Percentiles rank a stretch among this genome's conserved stretches.
These are phyloP conservation scores for Trametes cubensis DNA, from an alignment of 768 basidiomycete species.

Conservation along the genomic window DNA sequence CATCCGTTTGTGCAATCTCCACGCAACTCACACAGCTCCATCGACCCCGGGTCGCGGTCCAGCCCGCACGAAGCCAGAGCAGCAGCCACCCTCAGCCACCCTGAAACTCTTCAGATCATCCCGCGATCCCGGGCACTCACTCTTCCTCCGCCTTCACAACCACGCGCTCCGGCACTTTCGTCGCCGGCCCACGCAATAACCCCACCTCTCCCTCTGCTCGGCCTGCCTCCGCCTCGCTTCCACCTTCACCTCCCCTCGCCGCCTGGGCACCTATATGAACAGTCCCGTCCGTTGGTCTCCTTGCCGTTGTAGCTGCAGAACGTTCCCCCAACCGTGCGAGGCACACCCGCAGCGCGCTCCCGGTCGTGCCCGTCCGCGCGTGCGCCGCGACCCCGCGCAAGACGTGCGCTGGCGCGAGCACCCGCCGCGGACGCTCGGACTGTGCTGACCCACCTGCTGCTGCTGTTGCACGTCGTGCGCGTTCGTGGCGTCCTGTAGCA, in stretches of 20 bases:
- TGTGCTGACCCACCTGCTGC: background rate
- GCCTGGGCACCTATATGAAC: constrained; percentile 9
- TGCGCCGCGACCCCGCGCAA: constrained; percentile 38
- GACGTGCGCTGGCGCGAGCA: constrained; percentile 45
- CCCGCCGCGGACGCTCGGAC: constrained; percentile 20
- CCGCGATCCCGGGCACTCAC: constrained; percentile 1
- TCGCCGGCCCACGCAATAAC: constrained; percentile 10
- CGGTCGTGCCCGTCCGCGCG: constrained; percentile 15
- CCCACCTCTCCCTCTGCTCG: background rate
- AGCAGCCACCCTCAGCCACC: too few relatives aligned
- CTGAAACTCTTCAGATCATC: background rate
- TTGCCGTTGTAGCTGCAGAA: background rate
- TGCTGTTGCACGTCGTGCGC: constrained; percentile 23
- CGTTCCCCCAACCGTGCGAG: constrained; percentile 37
- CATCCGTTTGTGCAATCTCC: too few relatives aligned
- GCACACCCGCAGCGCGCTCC: constrained; percentile 32
- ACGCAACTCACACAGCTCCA: too few relatives aligned
- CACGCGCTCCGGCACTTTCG: constrained; percentile 5
- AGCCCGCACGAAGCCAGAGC: too few relatives aligned
- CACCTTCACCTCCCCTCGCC: background rate
- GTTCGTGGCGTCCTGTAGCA: constrained; percentile 17
- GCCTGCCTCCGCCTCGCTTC: background rate
- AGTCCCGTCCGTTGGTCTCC: constrained; percentile 1
- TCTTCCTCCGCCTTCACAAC: constrained; percentile 17
- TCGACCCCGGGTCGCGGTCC: too few relatives aligned